Percentiles rank a stretch among this genome's conserved stretches.
Evolutionary conservation across 1,284 basidiomycete genomes (phyloP).

Genomic region (Cutaneotrichosporon mucoides): DNA sequence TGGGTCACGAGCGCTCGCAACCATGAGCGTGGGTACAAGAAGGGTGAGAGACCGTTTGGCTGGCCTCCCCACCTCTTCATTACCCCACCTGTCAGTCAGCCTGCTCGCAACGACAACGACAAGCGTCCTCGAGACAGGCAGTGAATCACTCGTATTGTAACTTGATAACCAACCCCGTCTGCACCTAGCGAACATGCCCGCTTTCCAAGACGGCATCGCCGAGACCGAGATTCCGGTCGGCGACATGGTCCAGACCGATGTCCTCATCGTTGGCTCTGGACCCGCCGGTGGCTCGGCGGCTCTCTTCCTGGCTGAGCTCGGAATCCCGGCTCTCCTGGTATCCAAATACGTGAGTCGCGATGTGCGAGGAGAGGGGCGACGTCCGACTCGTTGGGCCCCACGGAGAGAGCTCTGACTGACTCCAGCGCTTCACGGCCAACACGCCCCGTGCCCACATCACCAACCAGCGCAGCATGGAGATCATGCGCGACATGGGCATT

Average conservation of each 20-base stretch:
- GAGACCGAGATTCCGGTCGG: constrained; percentile 16
- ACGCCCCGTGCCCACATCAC: constrained; percentile 19
- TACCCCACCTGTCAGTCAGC: too few relatives aligned
- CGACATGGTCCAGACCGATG: constrained; percentile 11
- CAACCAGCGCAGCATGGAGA: constrained; percentile 20
- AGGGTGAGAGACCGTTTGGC: too few relatives aligned
- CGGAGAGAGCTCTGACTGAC: not conserved
- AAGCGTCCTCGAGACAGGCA: too few relatives aligned
- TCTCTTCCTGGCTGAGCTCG: constrained; percentile 16
- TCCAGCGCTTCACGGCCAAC: constrained; percentile 13
- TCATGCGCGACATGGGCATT: constrained; percentile 20
- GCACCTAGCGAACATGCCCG: constrained; percentile 6
- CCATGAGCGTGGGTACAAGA: too few relatives aligned
- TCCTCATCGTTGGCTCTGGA: constrained; percentile 14
- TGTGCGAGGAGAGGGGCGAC: too few relatives aligned
- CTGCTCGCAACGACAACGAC: too few relatives aligned
- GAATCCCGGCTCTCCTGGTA: constrained; percentile 13
- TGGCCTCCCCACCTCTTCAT: too few relatives aligned
- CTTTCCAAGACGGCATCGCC: constrained; percentile 15
- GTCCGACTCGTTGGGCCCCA: not conserved
- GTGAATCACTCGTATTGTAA: too few relatives aligned
- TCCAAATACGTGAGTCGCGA: constrained; percentile 6
- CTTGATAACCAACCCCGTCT: too few relatives aligned
- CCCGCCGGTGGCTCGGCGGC: constrained; percentile 13
- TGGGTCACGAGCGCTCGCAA: too few relatives aligned